Evolutionary conservation across 371 early-diverging fungal genomes (phyloP), one percentile per base, ranked within the genome.

Genomic region (Mucor irregularis): DNA sequence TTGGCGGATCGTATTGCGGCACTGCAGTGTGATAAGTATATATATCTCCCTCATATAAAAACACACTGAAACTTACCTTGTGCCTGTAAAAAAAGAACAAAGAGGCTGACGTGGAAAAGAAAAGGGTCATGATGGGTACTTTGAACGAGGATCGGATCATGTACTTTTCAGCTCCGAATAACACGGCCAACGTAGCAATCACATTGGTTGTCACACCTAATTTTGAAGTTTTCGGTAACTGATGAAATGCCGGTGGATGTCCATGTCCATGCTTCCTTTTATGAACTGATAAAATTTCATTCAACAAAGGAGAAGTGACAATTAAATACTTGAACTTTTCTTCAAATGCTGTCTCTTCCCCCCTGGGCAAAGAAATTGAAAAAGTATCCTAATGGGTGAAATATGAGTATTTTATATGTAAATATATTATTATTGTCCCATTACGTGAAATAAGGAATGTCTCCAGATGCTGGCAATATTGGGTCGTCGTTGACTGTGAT

Each of bases 271-370:
- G 71, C 56, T 76, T 64, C 56, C 74, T 68, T 37, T 79, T 59
- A 33, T 83, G 81, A 30, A 80, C 61, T 1, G 80, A 74, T 4
- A 73, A 64, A 2, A 52, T 61, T 46, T 82, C 81, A 48, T 69
- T 85, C 19, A 87, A 61, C 25, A 87, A 72, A 1, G 85, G 82
- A 0, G 87, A 87, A 2, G 85, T 84, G 26, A 80, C 82, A 42
- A 87, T 76, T 16, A 85, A 59, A 58, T 85, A 85, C 49, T 83
- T 84, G 66, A 87, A 84, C 13, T 82, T 81, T 34, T 87, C 87
- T 56, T 85, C 84, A 62, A 86, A 86, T 16, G 79, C 82, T 29
- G 68, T 66, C 66, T 85, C 83, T 61, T 85, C 85, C 10, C 69
- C 56, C 26, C 74, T 60, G 3, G 83, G 71, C 4, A 83, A 48